Evolutionary conservation across 1,284 basidiomycete genomes (phyloP), one percentile per base, ranked within the genome.

Genomic region (Tylopilus sp.): DNA sequence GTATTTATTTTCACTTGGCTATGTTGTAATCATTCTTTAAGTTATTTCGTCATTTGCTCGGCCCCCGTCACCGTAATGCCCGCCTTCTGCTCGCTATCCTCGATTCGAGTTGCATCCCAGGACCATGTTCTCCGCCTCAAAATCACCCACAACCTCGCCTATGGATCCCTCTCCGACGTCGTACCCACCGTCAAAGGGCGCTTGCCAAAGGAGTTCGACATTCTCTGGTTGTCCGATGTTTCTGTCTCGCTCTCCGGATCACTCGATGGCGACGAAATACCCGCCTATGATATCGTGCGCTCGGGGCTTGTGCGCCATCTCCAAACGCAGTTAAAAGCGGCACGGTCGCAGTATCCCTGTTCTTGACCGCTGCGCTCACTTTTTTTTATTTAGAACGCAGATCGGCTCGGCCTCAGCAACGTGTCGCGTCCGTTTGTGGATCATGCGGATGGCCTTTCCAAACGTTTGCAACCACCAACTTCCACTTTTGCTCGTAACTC

Each of bases 241-340:
- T 57, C 71, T 28, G 59, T 89, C 51, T 70, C 74, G 10, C 58
- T 88, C 51, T 72, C 76, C 49, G 86, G 81, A 30, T 67, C 67
- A 30, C 55, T 78, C 19, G 73, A 84, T 57, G 71, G 74, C 40
- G 60, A 55, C 40, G 56, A 59, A 51, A 65, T 81, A 35, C 54
- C 71, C 45, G 55, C 71, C 25, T 54, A 67, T 26, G 67, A 69
- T 16, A 60, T 87, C 26, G 57, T 64, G 49, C 55, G 61, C 16
- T 88, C 86, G 26, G 74, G 74, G 31, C 69, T 82, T 45, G 70
- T 74, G 10, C 64, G 60, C 31, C 74, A 81, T 59, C 63, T 86
- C 2, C 61, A 73, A 16, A 64, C 71, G 37, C 81, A 78, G 59
- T 60, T 89, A 38, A 70, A 69, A 57, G 60, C 64, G 71, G 85